These are phyloP conservation scores for Mycena belliarum DNA, from an alignment of 768 basidiomycete species.

Conservation along the genomic window DNA sequence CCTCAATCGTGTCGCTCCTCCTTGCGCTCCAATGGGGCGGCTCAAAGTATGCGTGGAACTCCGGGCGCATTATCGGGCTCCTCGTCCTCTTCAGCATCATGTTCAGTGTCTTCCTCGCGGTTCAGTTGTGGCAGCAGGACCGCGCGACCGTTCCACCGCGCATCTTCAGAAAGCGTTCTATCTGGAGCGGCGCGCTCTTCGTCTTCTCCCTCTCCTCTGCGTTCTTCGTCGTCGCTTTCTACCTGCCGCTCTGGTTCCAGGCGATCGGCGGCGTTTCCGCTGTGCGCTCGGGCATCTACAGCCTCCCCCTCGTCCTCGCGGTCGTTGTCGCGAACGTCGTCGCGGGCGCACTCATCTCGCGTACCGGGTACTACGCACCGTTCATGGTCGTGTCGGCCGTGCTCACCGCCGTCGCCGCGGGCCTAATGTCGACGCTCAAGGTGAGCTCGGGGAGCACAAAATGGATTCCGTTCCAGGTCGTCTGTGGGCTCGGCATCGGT, in stretches of 20 bases:
- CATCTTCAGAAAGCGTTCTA: conserved; percentile 15
- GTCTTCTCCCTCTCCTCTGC: conserved; percentile 3
- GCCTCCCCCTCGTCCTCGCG: conserved; percentile 37
- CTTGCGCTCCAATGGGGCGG: conserved; percentile 49
- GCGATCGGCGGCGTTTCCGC: conserved; percentile 39
- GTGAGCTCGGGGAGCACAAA: conserved; percentile 21
- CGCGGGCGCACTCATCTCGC: conserved; percentile 35
- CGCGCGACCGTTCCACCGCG: conserved; percentile 17
- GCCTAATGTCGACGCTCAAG: conserved; percentile 33
- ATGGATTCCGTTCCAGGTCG: conserved; percentile 26
- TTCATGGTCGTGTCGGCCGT: conserved; percentile 30
- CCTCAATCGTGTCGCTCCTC: conserved; percentile 19
- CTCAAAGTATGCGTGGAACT: conserved; percentile 42
- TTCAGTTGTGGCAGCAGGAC: conserved; percentile 16
- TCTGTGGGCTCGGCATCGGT: conserved; percentile 31
- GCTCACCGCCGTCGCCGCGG: conserved; percentile 35
- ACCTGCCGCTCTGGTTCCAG: conserved; percentile 29
- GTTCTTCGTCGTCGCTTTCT: conserved; percentile 15
- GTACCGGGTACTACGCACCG: conserved; percentile 36
- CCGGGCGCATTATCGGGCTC: conserved; percentile 17
- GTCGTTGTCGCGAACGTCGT: conserved; percentile 39
- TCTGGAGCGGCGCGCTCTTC: conserved; percentile 5
- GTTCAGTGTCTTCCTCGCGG: conserved; percentile 15
- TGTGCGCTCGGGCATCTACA: conserved; percentile 31
- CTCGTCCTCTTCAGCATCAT: conserved; percentile 17